Evolutionary conservation across 2,329 filamentous ascomycete species (phyloP).

Genomic region (Trichophyton schoenleinii): DNA sequence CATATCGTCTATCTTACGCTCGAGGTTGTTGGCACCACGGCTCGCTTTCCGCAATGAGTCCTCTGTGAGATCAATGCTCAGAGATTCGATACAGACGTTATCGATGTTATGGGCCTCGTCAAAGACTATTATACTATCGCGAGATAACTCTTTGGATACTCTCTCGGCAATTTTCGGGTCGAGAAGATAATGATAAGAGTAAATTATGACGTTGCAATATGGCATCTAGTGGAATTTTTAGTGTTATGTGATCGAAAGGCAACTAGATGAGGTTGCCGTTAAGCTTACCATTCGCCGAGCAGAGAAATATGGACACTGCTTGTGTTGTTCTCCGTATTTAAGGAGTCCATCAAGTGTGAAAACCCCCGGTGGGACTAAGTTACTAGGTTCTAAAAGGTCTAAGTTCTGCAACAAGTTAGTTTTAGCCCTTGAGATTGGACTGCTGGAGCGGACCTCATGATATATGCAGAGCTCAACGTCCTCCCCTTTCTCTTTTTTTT

Average conservation of each 20-base stretch:
- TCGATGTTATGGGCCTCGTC: conserved; percentile 99
- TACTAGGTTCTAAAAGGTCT: conserved; percentile 86
- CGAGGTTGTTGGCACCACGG: conserved; percentile 77
- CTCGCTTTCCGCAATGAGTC: conserved; percentile 86
- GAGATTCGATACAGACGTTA: conserved; percentile 95
- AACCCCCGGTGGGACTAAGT: conserved; percentile 84
- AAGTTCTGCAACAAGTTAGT: conserved; percentile 51
- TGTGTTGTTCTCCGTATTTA: conserved; percentile 83
- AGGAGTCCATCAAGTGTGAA: conserved; percentile 88
- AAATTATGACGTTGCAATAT: conserved; percentile 98
- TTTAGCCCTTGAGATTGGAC: neutral
- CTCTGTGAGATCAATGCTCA: conserved; percentile 93
- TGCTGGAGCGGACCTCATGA: conserved; percentile 55
- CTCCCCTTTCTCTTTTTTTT: conserved; percentile 92
- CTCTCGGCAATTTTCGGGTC: conserved; percentile 96
- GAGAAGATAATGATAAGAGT: conserved; percentile 95
- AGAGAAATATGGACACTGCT: conserved; percentile 96
- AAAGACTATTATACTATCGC: conserved; percentile 97
- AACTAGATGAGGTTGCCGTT: neutral
- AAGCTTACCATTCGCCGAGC: conserved; percentile 70
- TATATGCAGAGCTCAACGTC: conserved; percentile 91
- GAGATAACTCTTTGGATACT: conserved; percentile 89
- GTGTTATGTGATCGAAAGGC: conserved; percentile 4
- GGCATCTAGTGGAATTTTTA: conserved; percentile 57
- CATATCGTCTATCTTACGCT: conserved; percentile 86